Percentiles rank a stretch among this genome's conserved stretches.
These are phyloP conservation scores for Mucor circinelloides DNA, from an alignment of 371 early-diverging fungal species.

Conservation along the genomic window DNA sequence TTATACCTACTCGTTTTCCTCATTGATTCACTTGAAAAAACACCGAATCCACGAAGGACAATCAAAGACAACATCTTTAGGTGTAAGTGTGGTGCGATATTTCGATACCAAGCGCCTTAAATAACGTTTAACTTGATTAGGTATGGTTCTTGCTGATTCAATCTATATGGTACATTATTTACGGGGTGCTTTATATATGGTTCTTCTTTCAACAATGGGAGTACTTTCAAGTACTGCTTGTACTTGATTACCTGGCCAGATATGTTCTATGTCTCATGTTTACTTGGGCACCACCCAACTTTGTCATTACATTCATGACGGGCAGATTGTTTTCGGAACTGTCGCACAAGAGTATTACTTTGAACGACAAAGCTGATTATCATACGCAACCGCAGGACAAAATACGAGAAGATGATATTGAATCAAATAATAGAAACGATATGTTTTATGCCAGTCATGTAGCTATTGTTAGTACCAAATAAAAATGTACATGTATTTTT, in stretches of 20 bases:
- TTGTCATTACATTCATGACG: conserved; percentile 14
- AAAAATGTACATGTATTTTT: background rate
- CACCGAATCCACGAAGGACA: conserved; percentile 13
- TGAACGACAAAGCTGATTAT: background rate
- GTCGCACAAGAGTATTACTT: background rate
- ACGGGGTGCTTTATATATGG: conserved; percentile 21
- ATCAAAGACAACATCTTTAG: conserved; percentile 23
- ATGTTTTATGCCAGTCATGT: background rate
- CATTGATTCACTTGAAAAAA: conserved; percentile 9
- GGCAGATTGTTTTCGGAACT: background rate
- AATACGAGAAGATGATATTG: background rate
- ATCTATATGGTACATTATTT: conserved; percentile 10
- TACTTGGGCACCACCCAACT: conserved; percentile 18
- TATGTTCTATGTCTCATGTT: conserved; percentile 23
- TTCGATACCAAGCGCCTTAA: background rate
- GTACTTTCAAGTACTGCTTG: conserved; percentile 7
- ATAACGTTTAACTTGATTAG: conserved; percentile 1
- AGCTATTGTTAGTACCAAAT: background rate
- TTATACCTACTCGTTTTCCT: conserved; percentile 11
- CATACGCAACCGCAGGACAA: too few relatives aligned
- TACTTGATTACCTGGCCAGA: conserved; percentile 15
- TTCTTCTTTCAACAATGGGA: conserved; percentile 19
- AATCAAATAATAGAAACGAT: background rate
- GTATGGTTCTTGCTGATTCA: conserved; percentile 22
- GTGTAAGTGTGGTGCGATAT: conserved; percentile 9